These are phyloP conservation scores for Colletotrichum cereale DNA, from an alignment of 2,329 filamentous ascomycete species.

Conservation along the genomic window DNA sequence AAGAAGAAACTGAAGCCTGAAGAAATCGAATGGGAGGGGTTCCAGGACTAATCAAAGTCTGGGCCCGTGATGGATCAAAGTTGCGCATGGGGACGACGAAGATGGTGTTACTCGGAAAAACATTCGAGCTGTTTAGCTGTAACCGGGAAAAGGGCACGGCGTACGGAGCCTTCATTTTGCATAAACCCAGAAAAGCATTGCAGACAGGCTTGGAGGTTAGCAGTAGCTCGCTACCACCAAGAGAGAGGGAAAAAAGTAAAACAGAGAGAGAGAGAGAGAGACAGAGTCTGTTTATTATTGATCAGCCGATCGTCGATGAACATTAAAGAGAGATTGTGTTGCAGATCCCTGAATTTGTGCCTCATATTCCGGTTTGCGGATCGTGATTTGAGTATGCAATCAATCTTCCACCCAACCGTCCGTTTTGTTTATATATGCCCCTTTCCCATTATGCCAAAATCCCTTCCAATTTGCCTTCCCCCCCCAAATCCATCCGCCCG, in stretches of 20 bases:
- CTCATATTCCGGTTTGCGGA: not conserved
- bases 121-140: not conserved
- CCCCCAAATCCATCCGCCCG: not conserved
- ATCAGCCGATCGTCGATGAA: not conserved
- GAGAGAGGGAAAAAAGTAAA: no score
- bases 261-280: not conserved
- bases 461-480: slow-evolving; percentile 1
- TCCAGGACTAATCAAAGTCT: slow-evolving; percentile 38
- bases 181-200: slow-evolving; percentile 27
- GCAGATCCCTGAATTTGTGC: not conserved
- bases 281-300: not conserved
- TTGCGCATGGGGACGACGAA: not conserved
- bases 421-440: not conserved
- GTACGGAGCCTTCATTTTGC: slow-evolving; percentile 29
- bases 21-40: slow-evolving; percentile 43
- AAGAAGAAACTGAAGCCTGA: slow-evolving; percentile 26
- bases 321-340: not conserved
- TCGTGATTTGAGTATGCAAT: not conserved
- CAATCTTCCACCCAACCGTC: not conserved
- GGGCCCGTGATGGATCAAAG: not conserved
- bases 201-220: not conserved
- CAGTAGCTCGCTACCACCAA: not conserved
- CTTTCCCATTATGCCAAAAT: slow-evolving; percentile 4
- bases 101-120: not conserved
- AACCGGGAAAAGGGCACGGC: slow-evolving; percentile 22